Evolutionary conservation across 352 stramenopile genomes (phyloP).

Genomic region (Pythium inflatum): DNA sequence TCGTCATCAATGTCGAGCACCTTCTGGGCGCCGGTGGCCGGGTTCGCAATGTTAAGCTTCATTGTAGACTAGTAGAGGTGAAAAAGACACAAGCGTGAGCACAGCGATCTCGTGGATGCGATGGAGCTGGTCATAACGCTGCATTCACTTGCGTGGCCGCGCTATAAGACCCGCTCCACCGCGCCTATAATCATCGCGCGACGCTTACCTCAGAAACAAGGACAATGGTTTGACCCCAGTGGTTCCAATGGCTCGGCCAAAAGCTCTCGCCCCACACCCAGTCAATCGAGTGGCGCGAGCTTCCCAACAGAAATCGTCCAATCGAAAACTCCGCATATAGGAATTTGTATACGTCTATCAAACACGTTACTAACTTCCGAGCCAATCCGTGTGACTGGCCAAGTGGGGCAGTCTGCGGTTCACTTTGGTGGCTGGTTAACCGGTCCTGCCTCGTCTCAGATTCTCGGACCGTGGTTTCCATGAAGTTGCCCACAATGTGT

Average conservation of each 20-base stretch:
- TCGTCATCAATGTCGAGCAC: slow-evolving; percentile 99
- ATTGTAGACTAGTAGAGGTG: slow-evolving; percentile 56
- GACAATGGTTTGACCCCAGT: slow-evolving; percentile 29
- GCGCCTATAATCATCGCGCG: background rate
- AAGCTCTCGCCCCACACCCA: slow-evolving; percentile 33
- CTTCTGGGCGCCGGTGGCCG: slow-evolving; percentile 97
- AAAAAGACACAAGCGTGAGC: slow-evolving; percentile 21
- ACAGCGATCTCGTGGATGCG: background rate
- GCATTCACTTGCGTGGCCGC: background rate
- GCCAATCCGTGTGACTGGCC: slow-evolving; percentile 17
- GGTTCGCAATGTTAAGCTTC: slow-evolving; percentile 99
- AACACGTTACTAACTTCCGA: slow-evolving; percentile 12
- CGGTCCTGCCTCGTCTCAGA: slow-evolving; percentile 30
- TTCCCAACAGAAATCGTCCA: slow-evolving; percentile 16
- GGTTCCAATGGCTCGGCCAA: background rate
- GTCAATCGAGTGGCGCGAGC: slow-evolving; percentile 25
- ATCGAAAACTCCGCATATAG: slow-evolving; percentile 22
- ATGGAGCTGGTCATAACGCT: background rate
- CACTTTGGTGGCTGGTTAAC: slow-evolving; percentile 21
- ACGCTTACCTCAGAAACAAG: slow-evolving; percentile 44
- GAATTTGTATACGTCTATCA: slow-evolving; percentile 27
- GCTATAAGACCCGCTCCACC: background rate
- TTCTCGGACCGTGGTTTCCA: slow-evolving; percentile 14
- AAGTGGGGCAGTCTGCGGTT: slow-evolving; percentile 12
- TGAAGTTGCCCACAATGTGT: slow-evolving; percentile 28